Base-by-base conservation (phyloP, 352 stramenopile genomes). In the Phytophthora sansomeana region DNA sequence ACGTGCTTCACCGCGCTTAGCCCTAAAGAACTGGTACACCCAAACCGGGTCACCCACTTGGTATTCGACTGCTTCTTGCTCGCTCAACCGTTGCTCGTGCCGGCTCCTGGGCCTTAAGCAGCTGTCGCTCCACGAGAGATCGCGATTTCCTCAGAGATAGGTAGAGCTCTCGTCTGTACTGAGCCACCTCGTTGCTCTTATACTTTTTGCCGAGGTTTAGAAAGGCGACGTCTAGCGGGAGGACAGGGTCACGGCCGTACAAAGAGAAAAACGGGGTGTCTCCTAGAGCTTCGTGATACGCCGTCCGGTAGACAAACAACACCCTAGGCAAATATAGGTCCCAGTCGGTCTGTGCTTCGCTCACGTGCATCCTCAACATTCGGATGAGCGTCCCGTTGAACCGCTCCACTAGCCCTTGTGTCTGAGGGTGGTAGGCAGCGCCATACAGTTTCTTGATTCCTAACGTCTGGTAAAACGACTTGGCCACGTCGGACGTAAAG, bases 211-310 rank as follows among this genome's bases (percentile, higher is more conserved):
- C 39, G 2, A 52, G 1, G 33, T 52, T 66, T 16, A 66, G 30
- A 11, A 66, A 66, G 6, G 58, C 58, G 0, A 60, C n/a, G 21
- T 58, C 47, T 16, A 66, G 21, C 1, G 49, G 58, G 0, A 60
- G 11, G 4, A 55, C 41, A n/a, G 44, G 41, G 9, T 61, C 49
- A 13, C 55, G 41, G 4, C 55, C 43, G 16, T 54, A 63, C 7
- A 63, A 14, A 14, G 36, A 53, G 21, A 67, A 68, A 14, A 68
- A 57, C 0, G 50, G 51, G 0, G 50, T 52, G 10, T 68, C 60
- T 5, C 50, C 51, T 0, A 68, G 10, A 0, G 42, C 32, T 7
- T 68, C 60, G 6, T 68, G 42, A 3, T 56, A 62, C 1, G 60
- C 14, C 6, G 61, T 68, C 6, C 36, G 4, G 29, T 68, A 68